Conservation (phyloP, 2,329 filamentous ascomycete species). For the Penicillium frequentans region DNA sequence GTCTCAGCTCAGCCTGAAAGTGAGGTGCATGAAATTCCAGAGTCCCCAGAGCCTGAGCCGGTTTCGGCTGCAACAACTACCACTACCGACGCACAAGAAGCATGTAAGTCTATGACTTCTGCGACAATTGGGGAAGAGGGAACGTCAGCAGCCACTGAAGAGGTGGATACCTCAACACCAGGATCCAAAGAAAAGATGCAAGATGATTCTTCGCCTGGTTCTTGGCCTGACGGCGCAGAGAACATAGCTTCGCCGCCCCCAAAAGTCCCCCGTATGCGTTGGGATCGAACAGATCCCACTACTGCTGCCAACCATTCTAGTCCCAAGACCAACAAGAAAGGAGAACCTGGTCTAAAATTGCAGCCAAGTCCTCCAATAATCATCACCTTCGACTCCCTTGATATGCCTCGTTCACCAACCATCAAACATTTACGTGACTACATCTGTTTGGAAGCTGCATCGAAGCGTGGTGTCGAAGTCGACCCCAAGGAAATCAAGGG, state of each 20-base stretch:
- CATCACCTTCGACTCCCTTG: conserved; percentile 84
- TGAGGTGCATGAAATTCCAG: conserved; percentile 28
- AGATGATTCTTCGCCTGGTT: background rate
- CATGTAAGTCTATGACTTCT: background rate
- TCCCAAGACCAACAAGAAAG: conserved; percentile 25
- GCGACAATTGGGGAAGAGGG: background rate
- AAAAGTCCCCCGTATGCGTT: background rate
- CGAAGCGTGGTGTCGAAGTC: conserved; percentile 56
- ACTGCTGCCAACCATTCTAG: conserved; percentile 4
- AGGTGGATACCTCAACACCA: background rate
- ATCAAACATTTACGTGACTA: conserved; percentile 73
- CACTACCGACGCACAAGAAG: background rate
- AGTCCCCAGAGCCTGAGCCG: conserved; percentile 14
- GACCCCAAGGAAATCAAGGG: conserved; percentile 49
- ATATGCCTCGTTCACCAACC: conserved; percentile 62
- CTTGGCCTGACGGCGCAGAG: conserved; percentile 37
- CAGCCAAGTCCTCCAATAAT: conserved; percentile 65
- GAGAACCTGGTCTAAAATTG: conserved; percentile 39
- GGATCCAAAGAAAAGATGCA: background rate
- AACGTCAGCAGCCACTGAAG: background rate
- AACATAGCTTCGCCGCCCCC: conserved; percentile 10
- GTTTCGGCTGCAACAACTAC: background rate
- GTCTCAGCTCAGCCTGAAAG: conserved; percentile 9
- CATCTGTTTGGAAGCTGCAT: conserved; percentile 68
- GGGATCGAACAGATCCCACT: background rate